Base-by-base conservation (phyloP, 163 green algal species). In the Chlamydomonas reinhardtii region DNA sequence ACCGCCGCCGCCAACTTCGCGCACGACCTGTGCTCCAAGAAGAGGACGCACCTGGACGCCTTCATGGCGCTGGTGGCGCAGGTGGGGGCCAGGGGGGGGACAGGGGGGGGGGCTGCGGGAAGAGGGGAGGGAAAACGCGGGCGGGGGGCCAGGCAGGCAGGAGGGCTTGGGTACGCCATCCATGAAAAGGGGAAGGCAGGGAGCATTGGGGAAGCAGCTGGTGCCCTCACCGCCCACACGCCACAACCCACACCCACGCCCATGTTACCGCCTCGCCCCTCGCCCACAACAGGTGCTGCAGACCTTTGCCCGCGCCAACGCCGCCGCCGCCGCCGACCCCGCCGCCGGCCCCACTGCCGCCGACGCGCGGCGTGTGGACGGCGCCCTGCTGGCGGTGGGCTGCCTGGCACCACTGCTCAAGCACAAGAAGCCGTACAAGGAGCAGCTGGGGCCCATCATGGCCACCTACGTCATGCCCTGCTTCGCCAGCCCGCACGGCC, bases 1-100 rank as follows among this genome's bases (percentile, higher is more conserved):
- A 97, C 95, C 12, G 95, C 97, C 2, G 97, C 96, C 32, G 94
- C 97, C 74, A 98, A 97, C 88, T 97, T 99, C 73, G 74, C 98
- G 39, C 87, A 94, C 61, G 96, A 98, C 84, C 83, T 99, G 62
- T 96, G 94, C 77, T 89, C 89, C 32, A 94, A 93, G 62, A 93
- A 94, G 48, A 98, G 98, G 88, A 82, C 89, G 17, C 93, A 95
- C 83, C 88, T 99, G 76, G 88, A 94, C 83, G 78, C 83, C 20
- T 94, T 97, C 70, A 94, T 99, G 89, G 74, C 71, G 19, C 87
- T 94, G 43, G 73, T 97, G 65, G 88, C 32, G 34, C 93, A n/a
- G 61, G 59, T 34, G 86, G 94, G 39, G 25, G 69, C 56, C 27
- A 32, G 15, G 19, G 25, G 69, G 32, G 24, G 31, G 25, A n/a